Conservation (phyloP, 1,139 yeast species). For the Candida dubliniensis region DNA sequence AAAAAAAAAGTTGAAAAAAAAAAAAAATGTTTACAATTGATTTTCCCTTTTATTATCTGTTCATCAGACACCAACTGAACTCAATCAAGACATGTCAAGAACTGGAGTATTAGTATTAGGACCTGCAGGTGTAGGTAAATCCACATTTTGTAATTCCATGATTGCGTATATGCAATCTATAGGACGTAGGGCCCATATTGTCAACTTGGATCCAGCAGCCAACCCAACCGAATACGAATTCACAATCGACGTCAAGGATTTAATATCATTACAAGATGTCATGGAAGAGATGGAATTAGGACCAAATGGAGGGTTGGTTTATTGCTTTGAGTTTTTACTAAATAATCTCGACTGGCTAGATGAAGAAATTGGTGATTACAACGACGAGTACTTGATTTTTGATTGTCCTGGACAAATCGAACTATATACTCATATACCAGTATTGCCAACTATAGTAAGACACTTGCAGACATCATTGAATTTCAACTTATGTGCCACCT, state of each 20-base stretch:
- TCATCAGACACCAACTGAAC: background rate
- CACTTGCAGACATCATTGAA: constrained; percentile 78
- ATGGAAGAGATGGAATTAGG: constrained; percentile 94
- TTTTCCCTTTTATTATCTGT: background rate
- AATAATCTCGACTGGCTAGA: constrained; percentile 95
- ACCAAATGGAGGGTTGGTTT: constrained; percentile 92
- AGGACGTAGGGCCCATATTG: constrained; percentile 92
- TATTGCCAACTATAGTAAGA: constrained; percentile 80
- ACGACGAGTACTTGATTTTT: constrained; percentile 89
- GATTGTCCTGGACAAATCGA: constrained; percentile 99
- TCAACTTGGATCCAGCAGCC: constrained; percentile 96
- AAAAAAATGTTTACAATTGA: background rate
- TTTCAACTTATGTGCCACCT: constrained; percentile 89
- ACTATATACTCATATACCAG: constrained; percentile 91
- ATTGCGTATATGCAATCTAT: constrained; percentile 85
- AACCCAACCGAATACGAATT: constrained; percentile 90
- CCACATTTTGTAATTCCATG: constrained; percentile 87
- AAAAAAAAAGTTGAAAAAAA: background rate
- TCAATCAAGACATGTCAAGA: constrained; percentile 63
- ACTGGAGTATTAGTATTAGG: constrained; percentile 95
- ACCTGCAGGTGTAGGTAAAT: constrained; percentile 96
- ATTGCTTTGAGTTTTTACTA: constrained; percentile 87
- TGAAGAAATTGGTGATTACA: constrained; percentile 89
- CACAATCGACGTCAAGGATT: constrained; percentile 87
- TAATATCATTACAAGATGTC: constrained; percentile 91